phyloP scores from a whole-genome alignment of 768 basidiomycete species.

The Suillus subaureus region DNA sequence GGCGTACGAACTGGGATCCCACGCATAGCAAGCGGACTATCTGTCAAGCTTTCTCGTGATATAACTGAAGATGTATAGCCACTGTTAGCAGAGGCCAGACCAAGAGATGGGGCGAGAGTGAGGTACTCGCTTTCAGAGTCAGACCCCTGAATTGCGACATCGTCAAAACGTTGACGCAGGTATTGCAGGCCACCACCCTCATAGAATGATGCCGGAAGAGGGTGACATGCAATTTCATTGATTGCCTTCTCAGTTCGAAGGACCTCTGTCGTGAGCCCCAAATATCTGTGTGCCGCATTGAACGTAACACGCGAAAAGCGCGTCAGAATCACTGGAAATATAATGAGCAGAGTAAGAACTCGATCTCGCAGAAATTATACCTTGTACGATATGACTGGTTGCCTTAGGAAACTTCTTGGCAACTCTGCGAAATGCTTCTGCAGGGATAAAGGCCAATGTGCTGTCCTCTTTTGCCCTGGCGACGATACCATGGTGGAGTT shows the following conservation, averaged over 20 bases:
- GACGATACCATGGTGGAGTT: slow-evolving; percentile 70
- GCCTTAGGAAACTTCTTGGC: slow-evolving; percentile 98
- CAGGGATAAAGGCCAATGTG: slow-evolving; percentile 97
- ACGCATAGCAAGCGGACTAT: slow-evolving; percentile 28
- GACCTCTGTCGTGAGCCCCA: slow-evolving; percentile 93
- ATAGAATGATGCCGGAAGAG: slow-evolving; percentile 89
- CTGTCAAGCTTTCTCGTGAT: slow-evolving; percentile 28
- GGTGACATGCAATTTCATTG: slow-evolving; percentile 96
- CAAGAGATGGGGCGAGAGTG: slow-evolving; percentile 26
- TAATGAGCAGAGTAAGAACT: slow-evolving; percentile 16
- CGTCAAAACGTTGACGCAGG: slow-evolving; percentile 89
- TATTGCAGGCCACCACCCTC: slow-evolving; percentile 88
- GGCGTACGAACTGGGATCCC: slow-evolving; percentile 37
- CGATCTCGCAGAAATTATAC: slow-evolving; percentile 36
- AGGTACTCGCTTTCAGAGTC: slow-evolving; percentile 65
- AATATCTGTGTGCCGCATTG: slow-evolving; percentile 94
- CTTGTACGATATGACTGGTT: slow-evolving; percentile 94
- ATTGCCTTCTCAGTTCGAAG: slow-evolving; percentile 96
- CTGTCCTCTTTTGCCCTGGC: slow-evolving; percentile 95
- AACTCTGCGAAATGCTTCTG: slow-evolving; percentile 91
- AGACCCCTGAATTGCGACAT: slow-evolving; percentile 43
- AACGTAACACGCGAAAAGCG: slow-evolving; percentile 97
- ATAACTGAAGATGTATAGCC: slow-evolving; percentile 18
- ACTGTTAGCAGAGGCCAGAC: slow-evolving; percentile 8
- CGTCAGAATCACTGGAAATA: slow-evolving; percentile 81